Conservation (phyloP, 208 protist genomes). For the Trypanosoma conorhini region DNA sequence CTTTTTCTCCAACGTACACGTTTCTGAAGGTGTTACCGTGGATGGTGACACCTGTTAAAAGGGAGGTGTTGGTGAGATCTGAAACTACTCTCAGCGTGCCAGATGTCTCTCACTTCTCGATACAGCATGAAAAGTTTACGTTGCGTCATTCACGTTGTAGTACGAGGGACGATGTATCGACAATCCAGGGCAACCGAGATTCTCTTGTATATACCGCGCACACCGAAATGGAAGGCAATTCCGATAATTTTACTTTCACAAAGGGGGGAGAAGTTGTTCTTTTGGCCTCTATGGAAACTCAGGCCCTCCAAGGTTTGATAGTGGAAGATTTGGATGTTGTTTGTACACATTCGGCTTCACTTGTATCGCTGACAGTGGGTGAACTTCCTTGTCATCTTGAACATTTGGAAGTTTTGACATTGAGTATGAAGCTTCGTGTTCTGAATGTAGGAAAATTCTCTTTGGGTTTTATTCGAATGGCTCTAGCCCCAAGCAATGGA, state of each 20-base stretch:
- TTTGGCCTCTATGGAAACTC: conserved; percentile 48
- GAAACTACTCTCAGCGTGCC: conserved; percentile 14
- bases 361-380: conserved; percentile 37
- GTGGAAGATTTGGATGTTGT: conserved; percentile 48
- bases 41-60: background rate
- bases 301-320: conserved; percentile 42
- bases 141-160: conserved; percentile 8
- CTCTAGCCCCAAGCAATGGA: conserved; percentile 33
- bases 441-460: conserved; percentile 29
- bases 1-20: conserved; percentile 19
- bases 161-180: conserved; percentile 12
- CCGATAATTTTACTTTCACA: conserved; percentile 29
- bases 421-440: conserved; percentile 40
- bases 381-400: conserved; percentile 44
- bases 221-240: conserved; percentile 26
- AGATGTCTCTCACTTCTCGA: conserved; percentile 14
- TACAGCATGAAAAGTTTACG: conserved; percentile 12
- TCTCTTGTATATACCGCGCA: conserved; percentile 41
- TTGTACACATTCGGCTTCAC: conserved; percentile 31
- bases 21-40: conserved; percentile 15
- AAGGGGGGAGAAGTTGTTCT: conserved; percentile 43
- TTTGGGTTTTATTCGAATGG: conserved; percentile 57
- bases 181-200: conserved; percentile 35
- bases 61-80: background rate
- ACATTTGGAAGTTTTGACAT: conserved; percentile 54